Conservation (phyloP, 352 stramenopile genomes). For the Phytophthora pistaciae region DNA sequence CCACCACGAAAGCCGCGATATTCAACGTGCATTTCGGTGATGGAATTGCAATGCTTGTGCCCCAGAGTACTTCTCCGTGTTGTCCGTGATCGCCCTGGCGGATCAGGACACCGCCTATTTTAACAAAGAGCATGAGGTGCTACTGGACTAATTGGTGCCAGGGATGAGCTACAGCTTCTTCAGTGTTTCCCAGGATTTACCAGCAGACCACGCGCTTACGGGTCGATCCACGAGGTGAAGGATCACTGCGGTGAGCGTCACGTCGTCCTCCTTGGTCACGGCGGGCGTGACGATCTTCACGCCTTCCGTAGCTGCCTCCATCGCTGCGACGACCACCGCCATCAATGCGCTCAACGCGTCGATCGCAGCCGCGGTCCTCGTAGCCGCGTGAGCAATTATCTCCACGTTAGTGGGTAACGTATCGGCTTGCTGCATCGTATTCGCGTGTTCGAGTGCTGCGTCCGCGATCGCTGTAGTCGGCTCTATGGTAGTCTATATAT, state of each 20-base stretch:
- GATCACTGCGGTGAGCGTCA: not conserved
- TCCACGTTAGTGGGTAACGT: not conserved
- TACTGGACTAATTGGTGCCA: too few relatives aligned
- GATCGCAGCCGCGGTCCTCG: not conserved
- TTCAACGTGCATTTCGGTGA: too few relatives aligned
- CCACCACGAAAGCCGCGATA: too few relatives aligned
- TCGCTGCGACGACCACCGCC: not conserved
- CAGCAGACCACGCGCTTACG: too few relatives aligned
- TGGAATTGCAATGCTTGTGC: too few relatives aligned
- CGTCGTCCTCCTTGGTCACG: not conserved
- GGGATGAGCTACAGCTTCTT: too few relatives aligned
- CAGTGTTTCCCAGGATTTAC: too few relatives aligned
- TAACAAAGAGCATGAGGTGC: too few relatives aligned
- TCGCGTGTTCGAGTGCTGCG: not conserved
- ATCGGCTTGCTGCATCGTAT: not conserved
- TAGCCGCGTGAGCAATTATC: not conserved
- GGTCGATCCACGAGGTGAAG: too few relatives aligned
- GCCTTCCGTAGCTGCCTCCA: not conserved
- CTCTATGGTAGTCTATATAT: not conserved
- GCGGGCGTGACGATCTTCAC: not conserved
- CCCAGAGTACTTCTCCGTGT: too few relatives aligned
- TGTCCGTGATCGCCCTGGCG: too few relatives aligned
- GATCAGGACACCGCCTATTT: too few relatives aligned
- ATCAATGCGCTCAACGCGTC: not conserved
- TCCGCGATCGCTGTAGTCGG: not conserved